phyloP scores from a whole-genome alignment of 768 basidiomycete species.

The Suillus brevipes region DNA sequence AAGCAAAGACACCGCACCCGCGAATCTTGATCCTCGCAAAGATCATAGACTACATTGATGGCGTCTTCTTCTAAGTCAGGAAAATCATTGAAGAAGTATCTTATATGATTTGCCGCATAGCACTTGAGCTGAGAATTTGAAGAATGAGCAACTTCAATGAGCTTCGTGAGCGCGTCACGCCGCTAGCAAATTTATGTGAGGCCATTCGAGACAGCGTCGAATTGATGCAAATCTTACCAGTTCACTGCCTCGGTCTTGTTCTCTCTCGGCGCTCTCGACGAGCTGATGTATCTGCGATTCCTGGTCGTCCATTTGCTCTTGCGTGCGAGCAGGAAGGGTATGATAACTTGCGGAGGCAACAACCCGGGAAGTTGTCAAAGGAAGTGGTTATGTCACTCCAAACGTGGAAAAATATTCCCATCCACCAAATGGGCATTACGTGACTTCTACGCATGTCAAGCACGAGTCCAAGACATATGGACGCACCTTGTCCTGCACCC shows the following conservation, averaged over 20 bases:
- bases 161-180: slow-evolving; percentile 48
- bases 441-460: not conserved
- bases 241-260: slow-evolving; percentile 37
- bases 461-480: not conserved
- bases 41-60: slow-evolving; percentile 76
- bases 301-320: slow-evolving; percentile 14
- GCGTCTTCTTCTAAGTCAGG: slow-evolving; percentile 73
- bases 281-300: slow-evolving; percentile 29
- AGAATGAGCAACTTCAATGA: slow-evolving; percentile 56
- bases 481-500: slow-evolving; percentile 6
- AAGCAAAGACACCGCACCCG: slow-evolving; percentile 37
- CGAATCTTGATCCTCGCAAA: slow-evolving; percentile 68
- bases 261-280: slow-evolving; percentile 46
- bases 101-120: slow-evolving; percentile 58
- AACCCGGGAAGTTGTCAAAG: not conserved
- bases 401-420: slow-evolving; percentile 30
- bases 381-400: not conserved
- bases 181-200: slow-evolving; percentile 39
- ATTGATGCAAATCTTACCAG: slow-evolving; percentile 33
- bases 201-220: not conserved
- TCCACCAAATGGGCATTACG: not conserved
- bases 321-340: not conserved
- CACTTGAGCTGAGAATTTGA: slow-evolving; percentile 47
- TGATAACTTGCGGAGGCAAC: not conserved
- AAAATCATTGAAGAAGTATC: slow-evolving; percentile 61